These are phyloP conservation scores for Colletotrichum sp. DNA, from an alignment of 2,329 filamentous ascomycete genomes.

Conservation along the genomic window DNA sequence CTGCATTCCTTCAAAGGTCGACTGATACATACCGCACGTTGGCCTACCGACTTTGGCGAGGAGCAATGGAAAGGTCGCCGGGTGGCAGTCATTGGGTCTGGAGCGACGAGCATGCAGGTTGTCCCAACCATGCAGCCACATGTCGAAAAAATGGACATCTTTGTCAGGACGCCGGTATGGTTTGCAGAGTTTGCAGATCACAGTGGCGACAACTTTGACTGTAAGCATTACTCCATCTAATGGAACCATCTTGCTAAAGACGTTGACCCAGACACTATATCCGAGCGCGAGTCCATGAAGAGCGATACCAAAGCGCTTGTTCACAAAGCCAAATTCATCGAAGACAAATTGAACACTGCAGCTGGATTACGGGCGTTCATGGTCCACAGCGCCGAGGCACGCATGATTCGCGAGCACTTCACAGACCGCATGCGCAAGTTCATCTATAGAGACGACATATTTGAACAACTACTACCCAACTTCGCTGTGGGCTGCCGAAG, in stretches of 20 bases:
- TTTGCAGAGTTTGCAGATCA: not conserved
- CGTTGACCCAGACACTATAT: fast-evolving
- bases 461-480: not conserved
- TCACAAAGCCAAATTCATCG: not conserved
- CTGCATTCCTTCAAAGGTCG: not conserved
- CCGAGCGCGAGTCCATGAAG: not conserved
- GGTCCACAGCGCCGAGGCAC: not conserved
- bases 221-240: not conserved
- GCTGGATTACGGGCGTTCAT: not conserved
- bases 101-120: not conserved
- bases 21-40: not conserved
- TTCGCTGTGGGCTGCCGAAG: not conserved
- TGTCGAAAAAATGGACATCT: not conserved
- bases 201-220: not conserved
- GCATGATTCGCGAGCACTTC: not conserved
- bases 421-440: not conserved
- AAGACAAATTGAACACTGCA: not conserved
- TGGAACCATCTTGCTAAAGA: not conserved
- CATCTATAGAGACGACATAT: not conserved
- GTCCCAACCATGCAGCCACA: not conserved
- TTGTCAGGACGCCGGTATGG: not conserved
- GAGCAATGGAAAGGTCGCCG: not conserved
- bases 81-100: not conserved
- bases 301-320: not conserved
- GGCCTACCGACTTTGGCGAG: not conserved